Conservation (phyloP, 2,329 filamentous ascomycete species). For the Fusarium duplospermum region DNA sequence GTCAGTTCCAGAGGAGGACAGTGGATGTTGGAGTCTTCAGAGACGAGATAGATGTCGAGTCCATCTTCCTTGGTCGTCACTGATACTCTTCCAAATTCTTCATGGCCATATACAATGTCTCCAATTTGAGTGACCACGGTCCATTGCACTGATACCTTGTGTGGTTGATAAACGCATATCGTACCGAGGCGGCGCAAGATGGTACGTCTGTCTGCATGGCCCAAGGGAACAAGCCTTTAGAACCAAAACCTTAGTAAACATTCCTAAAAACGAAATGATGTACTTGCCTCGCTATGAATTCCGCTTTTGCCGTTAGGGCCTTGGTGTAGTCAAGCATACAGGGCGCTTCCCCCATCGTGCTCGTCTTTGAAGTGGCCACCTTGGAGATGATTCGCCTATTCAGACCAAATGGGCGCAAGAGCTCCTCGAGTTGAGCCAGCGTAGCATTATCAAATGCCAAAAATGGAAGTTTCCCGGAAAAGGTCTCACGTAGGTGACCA, state of each 20-base stretch:
- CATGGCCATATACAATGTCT: background rate
- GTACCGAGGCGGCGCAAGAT: background rate
- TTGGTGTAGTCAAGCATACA: background rate
- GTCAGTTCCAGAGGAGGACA: background rate
- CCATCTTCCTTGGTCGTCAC: background rate
- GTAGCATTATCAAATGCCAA: background rate
- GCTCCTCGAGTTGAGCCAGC: background rate
- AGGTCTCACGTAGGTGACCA: background rate
- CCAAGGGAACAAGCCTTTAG: background rate
- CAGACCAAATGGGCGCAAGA: background rate
- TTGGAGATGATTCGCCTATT: background rate
- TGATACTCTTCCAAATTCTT: background rate
- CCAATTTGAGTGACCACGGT: background rate
- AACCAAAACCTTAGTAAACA: background rate
- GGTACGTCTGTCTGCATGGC: background rate
- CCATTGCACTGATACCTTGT: background rate
- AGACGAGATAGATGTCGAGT: background rate
- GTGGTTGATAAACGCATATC: background rate
- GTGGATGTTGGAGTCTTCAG: background rate
- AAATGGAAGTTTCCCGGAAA: background rate
- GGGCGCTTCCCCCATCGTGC: background rate
- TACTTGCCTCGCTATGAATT: background rate
- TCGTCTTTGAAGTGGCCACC: background rate
- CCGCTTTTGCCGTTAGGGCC: background rate
- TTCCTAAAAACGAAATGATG: rapidly evolving